Evolutionary conservation across 768 basidiomycete genomes (phyloP).

Genomic region (Leccinum uliginosum): DNA sequence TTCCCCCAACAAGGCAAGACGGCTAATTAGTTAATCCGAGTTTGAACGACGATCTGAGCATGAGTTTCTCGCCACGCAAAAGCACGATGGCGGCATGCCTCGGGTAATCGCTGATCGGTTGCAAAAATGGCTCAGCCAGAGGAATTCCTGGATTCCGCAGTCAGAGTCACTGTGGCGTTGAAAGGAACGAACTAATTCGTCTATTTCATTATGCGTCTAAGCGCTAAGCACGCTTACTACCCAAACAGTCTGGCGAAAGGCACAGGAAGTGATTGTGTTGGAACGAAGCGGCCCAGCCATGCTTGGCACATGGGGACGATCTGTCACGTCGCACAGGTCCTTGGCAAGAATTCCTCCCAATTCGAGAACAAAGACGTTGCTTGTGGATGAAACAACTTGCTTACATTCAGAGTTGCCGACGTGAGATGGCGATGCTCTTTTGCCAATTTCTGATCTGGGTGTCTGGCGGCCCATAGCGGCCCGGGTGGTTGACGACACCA

Average conservation of each 20-base stretch:
- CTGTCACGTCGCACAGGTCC: neutral
- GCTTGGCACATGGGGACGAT: neutral
- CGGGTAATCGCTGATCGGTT: neutral
- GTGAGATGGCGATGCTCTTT: neutral
- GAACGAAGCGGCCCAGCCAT: neutral
- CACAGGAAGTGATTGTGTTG: neutral
- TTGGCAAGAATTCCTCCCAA: neutral
- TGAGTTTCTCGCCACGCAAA: neutral
- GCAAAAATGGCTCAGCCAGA: neutral
- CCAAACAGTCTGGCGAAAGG: neutral
- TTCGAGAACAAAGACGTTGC: neutral
- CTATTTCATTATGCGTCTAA: neutral
- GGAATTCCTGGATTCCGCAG: neutral
- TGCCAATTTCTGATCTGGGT: neutral
- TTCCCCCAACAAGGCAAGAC: neutral
- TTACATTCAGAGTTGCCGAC: neutral
- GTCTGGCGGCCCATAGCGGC: neutral
- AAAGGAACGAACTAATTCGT: neutral
- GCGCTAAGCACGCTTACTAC: neutral
- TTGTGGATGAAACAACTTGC: neutral
- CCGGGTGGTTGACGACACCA: neutral
- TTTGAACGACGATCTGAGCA: neutral
- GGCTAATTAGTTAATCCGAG: neutral
- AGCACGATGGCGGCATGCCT: neutral
- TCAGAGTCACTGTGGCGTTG: neutral